Percentiles rank a stretch among this genome's conserved stretches.
Evolutionary conservation across 805 yeast species (phyloP).

Genomic region (Zygoascus bituminiphila): DNA sequence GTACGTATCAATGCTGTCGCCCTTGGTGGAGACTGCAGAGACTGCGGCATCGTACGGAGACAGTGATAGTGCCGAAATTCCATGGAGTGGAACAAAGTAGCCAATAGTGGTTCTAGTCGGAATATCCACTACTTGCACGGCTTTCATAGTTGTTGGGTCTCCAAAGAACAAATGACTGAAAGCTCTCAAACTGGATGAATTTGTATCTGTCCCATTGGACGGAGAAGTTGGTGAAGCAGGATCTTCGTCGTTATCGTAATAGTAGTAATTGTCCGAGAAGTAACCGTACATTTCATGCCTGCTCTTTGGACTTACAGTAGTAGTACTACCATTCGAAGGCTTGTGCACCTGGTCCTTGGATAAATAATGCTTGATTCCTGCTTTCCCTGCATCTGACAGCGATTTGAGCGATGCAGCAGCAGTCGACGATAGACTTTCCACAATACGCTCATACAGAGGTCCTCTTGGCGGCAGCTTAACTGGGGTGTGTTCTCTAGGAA

Average conservation of each 20-base stretch:
- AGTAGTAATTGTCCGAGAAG: background rate
- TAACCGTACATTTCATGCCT: background rate
- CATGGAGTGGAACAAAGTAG: conserved; percentile 51
- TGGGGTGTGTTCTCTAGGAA: conserved; percentile 26
- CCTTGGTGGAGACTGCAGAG: conserved; percentile 46
- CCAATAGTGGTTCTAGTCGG: conserved; percentile 32
- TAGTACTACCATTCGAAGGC: background rate
- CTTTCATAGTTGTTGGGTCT: conserved; percentile 19
- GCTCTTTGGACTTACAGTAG: background rate
- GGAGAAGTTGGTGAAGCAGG: background rate
- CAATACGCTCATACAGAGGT: conserved; percentile 40
- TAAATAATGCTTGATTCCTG: conserved; percentile 32
- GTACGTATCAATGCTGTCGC: conserved; percentile 59
- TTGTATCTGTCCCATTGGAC: conserved; percentile 4
- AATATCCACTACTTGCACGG: conserved; percentile 43
- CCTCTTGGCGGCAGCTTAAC: conserved; percentile 40
- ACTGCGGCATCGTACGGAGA: conserved; percentile 55
- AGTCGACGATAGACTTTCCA: conserved; percentile 41
- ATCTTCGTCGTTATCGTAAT: background rate
- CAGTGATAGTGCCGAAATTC: conserved; percentile 50
- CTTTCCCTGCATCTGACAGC: conserved; percentile 42
- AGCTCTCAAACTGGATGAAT: background rate
- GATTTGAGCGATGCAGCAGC: conserved; percentile 43
- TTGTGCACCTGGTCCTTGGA: background rate
- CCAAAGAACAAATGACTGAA: conserved; percentile 16